These are phyloP conservation scores for Fraxinus cuspidata DNA, from an alignment of 257 asterid species.

Conservation along the genomic window DNA sequence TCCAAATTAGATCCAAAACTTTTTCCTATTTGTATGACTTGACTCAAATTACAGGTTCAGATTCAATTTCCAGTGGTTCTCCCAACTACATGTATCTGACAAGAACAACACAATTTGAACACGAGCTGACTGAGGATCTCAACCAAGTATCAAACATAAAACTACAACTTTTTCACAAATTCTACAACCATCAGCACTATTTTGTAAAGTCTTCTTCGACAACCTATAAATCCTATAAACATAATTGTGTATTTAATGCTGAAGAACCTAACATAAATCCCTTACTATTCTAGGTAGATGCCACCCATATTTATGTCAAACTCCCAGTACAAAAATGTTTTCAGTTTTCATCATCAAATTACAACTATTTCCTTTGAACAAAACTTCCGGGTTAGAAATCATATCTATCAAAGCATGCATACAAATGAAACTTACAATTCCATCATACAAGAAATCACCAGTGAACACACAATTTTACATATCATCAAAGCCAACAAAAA, in stretches of 20 bases:
- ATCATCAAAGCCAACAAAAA: not conserved
- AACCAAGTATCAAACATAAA: not conserved
- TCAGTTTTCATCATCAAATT: too few relatives aligned
- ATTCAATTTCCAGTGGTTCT: not conserved
- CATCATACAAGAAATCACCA: not conserved
- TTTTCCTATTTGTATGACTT: too few relatives aligned
- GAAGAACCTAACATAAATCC: not conserved
- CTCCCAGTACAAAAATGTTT: not conserved
- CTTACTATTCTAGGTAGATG: not conserved
- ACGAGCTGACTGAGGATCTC: not conserved
- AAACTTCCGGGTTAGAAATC: not conserved
- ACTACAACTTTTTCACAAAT: not conserved
- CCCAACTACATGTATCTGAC: not conserved
- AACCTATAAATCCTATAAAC: not conserved
- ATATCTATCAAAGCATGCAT: not conserved
- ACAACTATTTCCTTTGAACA: not conserved
- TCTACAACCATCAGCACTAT: not conserved
- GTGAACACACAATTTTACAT: not conserved
- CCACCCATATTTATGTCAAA: not conserved
- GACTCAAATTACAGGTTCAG: too few relatives aligned
- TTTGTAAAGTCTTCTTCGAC: not conserved
- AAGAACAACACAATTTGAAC: not conserved
- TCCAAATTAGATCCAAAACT: too few relatives aligned
- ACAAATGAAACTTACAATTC: not conserved
- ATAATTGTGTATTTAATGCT: not conserved